Percentiles rank a stretch among this genome's conserved stretches.
These are phyloP conservation scores for Cyberlindnera mycetangii DNA, from an alignment of 805 yeast genomes.

Conservation along the genomic window DNA sequence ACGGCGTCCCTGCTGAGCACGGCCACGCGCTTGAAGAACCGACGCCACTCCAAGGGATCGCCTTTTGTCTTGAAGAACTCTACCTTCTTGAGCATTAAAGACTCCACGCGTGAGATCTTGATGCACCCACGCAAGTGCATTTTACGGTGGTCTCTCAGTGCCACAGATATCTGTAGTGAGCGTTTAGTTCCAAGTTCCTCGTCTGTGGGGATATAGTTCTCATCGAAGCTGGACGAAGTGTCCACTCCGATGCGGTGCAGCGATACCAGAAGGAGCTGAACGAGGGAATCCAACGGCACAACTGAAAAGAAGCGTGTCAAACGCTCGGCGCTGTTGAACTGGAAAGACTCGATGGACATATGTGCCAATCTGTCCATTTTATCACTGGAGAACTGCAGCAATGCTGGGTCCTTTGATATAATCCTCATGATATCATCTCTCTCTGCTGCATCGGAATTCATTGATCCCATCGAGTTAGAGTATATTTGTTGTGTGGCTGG, in stretches of 20 bases:
- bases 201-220: constrained; percentile 14
- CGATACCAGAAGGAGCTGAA: constrained; percentile 40
- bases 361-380: constrained; percentile 14
- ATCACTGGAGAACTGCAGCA: constrained; percentile 41
- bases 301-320: constrained; percentile 52
- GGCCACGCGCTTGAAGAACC: constrained; percentile 56
- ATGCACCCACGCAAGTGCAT: constrained; percentile 46
- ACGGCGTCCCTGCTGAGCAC: constrained; percentile 57
- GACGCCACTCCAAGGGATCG: constrained; percentile 74
- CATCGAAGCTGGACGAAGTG: constrained; percentile 18
- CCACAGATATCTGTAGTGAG: constrained; percentile 27
- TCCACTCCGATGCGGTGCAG: constrained; percentile 41
- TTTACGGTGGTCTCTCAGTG: constrained; percentile 44
- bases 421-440: constrained; percentile 35
- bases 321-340: constrained; percentile 30
- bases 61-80: constrained; percentile 56
- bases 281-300: constrained; percentile 40
- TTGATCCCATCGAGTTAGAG: constrained; percentile 17
- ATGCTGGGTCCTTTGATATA: constrained; percentile 49
- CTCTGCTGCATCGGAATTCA: constrained; percentile 25
- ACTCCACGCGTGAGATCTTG: constrained; percentile 38
- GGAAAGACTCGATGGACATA: constrained; percentile 26
- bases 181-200: constrained; percentile 9
- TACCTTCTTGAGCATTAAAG: constrained; percentile 41
- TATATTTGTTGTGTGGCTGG: constrained; percentile 42